Conservation (phyloP, 768 basidiomycete genomes). For the Cubamyces lactineus region DNA sequence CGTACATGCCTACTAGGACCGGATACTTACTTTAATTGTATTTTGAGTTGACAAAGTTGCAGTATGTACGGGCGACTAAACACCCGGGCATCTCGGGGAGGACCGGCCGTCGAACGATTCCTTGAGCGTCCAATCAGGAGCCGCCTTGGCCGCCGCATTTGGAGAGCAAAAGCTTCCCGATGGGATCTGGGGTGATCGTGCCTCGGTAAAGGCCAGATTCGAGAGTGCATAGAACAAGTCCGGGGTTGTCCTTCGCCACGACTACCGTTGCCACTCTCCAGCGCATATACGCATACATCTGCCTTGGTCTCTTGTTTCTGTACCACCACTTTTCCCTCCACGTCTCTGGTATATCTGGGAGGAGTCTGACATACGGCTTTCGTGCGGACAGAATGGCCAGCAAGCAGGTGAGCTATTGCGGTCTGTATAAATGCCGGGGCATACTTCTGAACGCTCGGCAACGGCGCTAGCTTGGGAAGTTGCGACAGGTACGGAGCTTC, state of each 20-base stretch:
- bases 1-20: too few relatives aligned
- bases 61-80: too few relatives aligned
- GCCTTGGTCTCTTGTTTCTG: background rate
- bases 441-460: slow-evolving; percentile 6
- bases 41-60: too few relatives aligned
- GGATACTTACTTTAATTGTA: too few relatives aligned
- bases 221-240: background rate
- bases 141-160: background rate
- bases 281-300: background rate
- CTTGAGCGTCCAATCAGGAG: slow-evolving; percentile 16
- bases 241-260: slow-evolving; percentile 19
- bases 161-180: slow-evolving; percentile 25
- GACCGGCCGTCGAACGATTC: slow-evolving; percentile 20
- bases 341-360: background rate
- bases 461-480: slow-evolving; percentile 64
- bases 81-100: slow-evolving; percentile 11
- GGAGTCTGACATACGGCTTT: background rate
- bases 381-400: slow-evolving; percentile 53
- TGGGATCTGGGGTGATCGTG: slow-evolving; percentile 24
- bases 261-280: slow-evolving; percentile 22
- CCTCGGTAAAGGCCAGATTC: slow-evolving; percentile 14
- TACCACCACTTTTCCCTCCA: background rate
- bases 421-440: background rate
- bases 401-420: slow-evolving; percentile 53
- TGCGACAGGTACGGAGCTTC: slow-evolving; percentile 63